Evolutionary conservation across 2,329 filamentous ascomycete species (phyloP), one percentile per base, ranked within the genome.

Genomic region (Alternaria ventricosa): DNA sequence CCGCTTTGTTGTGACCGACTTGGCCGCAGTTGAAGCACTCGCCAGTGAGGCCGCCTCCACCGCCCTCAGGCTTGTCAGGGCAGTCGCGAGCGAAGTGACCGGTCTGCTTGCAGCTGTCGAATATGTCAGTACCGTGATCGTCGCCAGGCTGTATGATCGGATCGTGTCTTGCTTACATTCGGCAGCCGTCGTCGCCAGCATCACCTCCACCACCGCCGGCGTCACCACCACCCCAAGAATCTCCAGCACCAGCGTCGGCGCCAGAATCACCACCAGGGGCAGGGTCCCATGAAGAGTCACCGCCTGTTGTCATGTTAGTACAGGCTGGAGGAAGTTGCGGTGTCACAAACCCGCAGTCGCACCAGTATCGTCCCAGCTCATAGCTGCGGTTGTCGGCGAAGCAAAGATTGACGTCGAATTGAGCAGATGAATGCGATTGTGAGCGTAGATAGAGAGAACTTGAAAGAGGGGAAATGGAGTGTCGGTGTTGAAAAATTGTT

Each of bases 21-120:
- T 89, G 78, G 56, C 87, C 86, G 66, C 88, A 90, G 78, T 89
- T 89, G 83, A 80, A 89, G 81, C 87, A 89, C 47, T 81, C 82
- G 22, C 84, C 81, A 13, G 74, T 81, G 72, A 79, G 76, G 18
- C 75, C 73, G 44, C 72, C 68, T 18, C 74, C 72, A 36, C 73
- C 69, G 41, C 75, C 73, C 27, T 68, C 65, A 22, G 73, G 74
- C 80, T 84, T 80, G 50, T 83, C 74, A 2, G 83, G 81, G 64
- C 84, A 87, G 44, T 86, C 83, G 55, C 82, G 82, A 43, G 83
- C 79, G 58, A 84, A 84, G 74, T 86, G 84, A 1, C 80, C 81
- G 4, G 74, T 71, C 50, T 80, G 71, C 15, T 75, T 67, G 65
- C 83, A 85, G 71, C 82, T 84, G 60, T n/a, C 2, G 6, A 36